Evolutionary conservation across 2,329 filamentous ascomycete genomes (phyloP), one percentile per base, ranked within the genome.

Genomic region (Colletotrichum viniferum): DNA sequence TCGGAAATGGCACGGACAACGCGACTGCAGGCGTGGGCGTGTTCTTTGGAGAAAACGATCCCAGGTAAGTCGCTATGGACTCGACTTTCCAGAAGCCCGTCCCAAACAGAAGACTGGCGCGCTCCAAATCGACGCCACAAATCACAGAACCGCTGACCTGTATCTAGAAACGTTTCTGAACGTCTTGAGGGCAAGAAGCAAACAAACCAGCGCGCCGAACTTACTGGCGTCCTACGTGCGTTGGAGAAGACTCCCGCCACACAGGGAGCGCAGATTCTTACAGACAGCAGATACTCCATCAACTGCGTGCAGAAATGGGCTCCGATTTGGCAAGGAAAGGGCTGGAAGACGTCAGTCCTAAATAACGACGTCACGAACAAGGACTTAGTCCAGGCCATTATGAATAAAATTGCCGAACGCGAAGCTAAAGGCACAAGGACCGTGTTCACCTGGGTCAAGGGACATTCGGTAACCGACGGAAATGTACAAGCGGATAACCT

Each of bases 171-270:
- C 81, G 82, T 98, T 28, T 95, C 94, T 14, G 96, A 97, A 84
- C 92, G 92, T 5, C 90, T 98, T 4, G 85, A 88, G 67, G 95
- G 95, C 66, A 87, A 89, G 18, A 88, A 89, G 12, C 97, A 98
- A 85, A 98, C 97, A 1, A 99, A 99, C 82, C 95, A 98, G 83
- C 94, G 97, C 4, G 97, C 96, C n/a, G 97, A 99, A 86, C 88
- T 99, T 74, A 96, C 94, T 28, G 97, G 96, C 9, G 94, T 98
- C 77, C 88, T 95, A 34, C 94, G 96, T 73, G 96, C 96, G 1
- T 88, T 98, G 26, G 92, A 98, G 80, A 90, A 93, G 61, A 92
- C 93, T 3, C 93, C 94, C 1, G 85, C 90, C 18, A 88, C 93
- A 73, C 90, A 94, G 73, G 88, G 92, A 75, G 90, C 97, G 14